phyloP scores from a whole-genome alignment of 768 basidiomycete genomes.

The Suillus alpinus region DNA sequence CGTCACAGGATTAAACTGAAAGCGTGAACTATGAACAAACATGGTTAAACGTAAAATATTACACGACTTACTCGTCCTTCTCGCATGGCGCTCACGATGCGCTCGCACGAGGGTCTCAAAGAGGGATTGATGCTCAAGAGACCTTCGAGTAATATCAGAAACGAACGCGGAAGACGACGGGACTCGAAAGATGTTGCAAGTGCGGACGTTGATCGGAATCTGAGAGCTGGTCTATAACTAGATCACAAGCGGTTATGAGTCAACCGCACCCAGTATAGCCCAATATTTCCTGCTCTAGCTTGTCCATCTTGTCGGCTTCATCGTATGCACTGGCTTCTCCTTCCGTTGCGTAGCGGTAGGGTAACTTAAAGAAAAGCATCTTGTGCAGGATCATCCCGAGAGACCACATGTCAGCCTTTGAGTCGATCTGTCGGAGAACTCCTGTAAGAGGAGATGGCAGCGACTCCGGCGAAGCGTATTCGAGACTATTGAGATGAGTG shows the following conservation, averaged over 20 bases:
- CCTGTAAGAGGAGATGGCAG: conserved; percentile 68
- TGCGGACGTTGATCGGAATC: conserved; percentile 50
- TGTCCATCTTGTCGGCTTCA: conserved; percentile 63
- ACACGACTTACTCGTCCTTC: conserved; percentile 63
- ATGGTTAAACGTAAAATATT: not conserved
- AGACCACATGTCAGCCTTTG: conserved; percentile 96
- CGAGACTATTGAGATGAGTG: conserved; percentile 47
- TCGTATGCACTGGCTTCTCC: conserved; percentile 50
- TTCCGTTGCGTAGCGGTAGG: conserved; percentile 71
- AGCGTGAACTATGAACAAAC: conserved; percentile 6
- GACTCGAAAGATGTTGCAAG: conserved; percentile 59
- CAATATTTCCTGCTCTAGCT: conserved; percentile 70
- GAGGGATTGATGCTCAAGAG: conserved; percentile 61
- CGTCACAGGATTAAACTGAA: conserved; percentile 27
- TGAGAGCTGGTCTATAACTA: conserved; percentile 17
- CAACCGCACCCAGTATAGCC: conserved; percentile 66
- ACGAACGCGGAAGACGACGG: conserved; percentile 69
- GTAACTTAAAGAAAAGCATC: conserved; percentile 85
- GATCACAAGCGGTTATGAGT: not conserved
- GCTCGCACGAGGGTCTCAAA: conserved; percentile 68
- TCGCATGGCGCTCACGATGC: conserved; percentile 63
- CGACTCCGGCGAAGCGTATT: conserved; percentile 88
- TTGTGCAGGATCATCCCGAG: conserved; percentile 96
- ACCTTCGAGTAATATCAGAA: conserved; percentile 69
- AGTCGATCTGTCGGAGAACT: conserved; percentile 66